Conservation (phyloP, 176 grass and related monocot species). For the Oryza officinalis region DNA sequence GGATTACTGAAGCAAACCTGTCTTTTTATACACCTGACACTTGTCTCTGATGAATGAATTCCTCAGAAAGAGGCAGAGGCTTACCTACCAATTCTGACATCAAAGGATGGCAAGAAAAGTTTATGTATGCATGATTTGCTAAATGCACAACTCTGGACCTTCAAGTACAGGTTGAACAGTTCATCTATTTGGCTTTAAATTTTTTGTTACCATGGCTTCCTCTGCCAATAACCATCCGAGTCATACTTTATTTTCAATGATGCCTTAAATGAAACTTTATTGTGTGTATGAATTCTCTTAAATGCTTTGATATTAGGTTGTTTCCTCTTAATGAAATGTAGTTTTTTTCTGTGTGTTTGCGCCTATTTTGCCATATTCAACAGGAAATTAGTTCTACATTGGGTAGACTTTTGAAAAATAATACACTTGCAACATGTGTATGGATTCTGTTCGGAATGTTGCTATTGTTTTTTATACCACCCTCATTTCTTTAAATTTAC, state of each 20-base stretch:
- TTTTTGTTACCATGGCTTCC: not conserved
- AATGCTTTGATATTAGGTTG: not conserved
- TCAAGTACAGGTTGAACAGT: conserved; percentile 73
- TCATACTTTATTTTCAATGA: conserved; percentile 1
- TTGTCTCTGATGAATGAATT: conserved; percentile 28
- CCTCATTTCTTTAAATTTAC: not conserved
- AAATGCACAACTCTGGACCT: conserved; percentile 76
- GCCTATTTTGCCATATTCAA: not conserved
- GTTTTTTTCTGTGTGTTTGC: not conserved
- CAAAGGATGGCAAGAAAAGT: conserved; percentile 68
- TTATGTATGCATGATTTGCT: conserved; percentile 81
- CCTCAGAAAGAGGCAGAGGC: conserved; percentile 84
- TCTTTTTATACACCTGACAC: conserved; percentile 13
- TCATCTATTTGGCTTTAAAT: not conserved
- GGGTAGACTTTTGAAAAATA: not conserved
- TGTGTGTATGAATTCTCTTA: not conserved
- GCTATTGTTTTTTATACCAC: not conserved
- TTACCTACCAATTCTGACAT: conserved; percentile 63
- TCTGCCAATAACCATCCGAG: not conserved
- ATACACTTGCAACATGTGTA: conserved; percentile 1
- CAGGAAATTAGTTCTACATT: conserved; percentile 3
- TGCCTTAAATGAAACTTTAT: not conserved
- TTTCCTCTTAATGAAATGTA: conserved; percentile 11
- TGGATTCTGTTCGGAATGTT: not conserved
- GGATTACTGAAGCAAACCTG: not conserved